Conservation (phyloP, 2,329 filamentous ascomycete species). For the Coniella vitis region DNA sequence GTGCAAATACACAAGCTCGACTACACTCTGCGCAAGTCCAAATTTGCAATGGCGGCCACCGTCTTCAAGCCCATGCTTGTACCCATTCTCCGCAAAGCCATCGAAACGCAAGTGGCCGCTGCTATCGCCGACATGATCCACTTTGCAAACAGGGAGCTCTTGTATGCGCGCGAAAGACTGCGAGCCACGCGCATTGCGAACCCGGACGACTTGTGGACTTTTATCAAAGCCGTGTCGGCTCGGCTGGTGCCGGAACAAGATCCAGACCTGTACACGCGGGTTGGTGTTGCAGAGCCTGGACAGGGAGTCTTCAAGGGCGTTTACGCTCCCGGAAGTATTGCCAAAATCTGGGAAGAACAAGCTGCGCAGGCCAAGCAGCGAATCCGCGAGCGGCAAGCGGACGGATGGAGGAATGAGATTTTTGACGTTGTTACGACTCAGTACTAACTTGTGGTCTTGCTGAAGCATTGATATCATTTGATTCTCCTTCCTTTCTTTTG, state of each 20-base stretch:
- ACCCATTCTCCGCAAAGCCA: conserved; percentile 68
- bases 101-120: conserved; percentile 71
- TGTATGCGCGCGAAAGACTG: conserved; percentile 81
- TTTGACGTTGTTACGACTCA: conserved; percentile 50
- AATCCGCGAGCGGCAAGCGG: conserved; percentile 64
- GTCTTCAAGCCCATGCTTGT: conserved; percentile 76
- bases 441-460: not conserved
- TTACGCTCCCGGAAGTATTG: conserved; percentile 83
- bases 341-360: conserved; percentile 85
- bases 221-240: conserved; percentile 75
- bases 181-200: conserved; percentile 78
- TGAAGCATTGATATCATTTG: too few species aligned
- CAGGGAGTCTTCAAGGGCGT: conserved; percentile 67
- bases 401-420: conserved; percentile 80
- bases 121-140: conserved; percentile 65
- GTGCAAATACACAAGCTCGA: conserved; percentile 83
- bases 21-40: conserved; percentile 68
- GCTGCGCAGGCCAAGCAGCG: conserved; percentile 62
- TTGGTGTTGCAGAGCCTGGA: conserved; percentile 57
- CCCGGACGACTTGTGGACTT: conserved; percentile 72
- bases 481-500: too few species aligned
- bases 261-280: conserved; percentile 66
- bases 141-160: conserved; percentile 72
- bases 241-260: conserved; percentile 65
- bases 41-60: conserved; percentile 73